Evolutionary conservation across 345 rosid species (phyloP).

Genomic region (Combretum micranthum): DNA sequence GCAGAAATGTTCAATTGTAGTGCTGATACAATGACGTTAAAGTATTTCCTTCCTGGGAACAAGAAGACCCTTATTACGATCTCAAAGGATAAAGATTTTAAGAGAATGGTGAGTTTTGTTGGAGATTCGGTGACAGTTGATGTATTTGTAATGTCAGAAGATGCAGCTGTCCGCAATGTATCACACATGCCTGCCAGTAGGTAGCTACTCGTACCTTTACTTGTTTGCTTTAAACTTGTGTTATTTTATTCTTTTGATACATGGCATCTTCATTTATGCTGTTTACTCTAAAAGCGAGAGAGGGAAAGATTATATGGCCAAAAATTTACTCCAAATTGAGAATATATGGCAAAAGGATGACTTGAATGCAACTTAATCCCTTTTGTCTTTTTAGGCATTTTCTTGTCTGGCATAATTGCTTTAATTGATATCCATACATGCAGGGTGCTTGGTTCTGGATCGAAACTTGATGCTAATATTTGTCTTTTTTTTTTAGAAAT

Average conservation of each 20-base stretch:
- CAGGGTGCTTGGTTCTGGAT: slow-evolving; percentile 1
- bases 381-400: not conserved
- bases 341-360: too few relatives aligned
- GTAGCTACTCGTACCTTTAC: slow-evolving; percentile 26
- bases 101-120: slow-evolving; percentile 70
- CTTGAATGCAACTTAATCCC: too few relatives aligned
- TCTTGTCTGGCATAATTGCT: slow-evolving; percentile 1
- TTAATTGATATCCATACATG: not conserved
- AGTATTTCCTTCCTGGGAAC: slow-evolving; percentile 90
- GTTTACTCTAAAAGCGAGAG: too few relatives aligned
- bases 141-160: slow-evolving; percentile 50
- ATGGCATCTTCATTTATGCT: too few relatives aligned
- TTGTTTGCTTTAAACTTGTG: not conserved
- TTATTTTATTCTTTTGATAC: too few relatives aligned
- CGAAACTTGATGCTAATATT: slow-evolving; percentile 1
- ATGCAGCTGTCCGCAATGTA: slow-evolving; percentile 40
- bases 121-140: slow-evolving; percentile 64
- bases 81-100: slow-evolving; percentile 84
- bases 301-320: too few relatives aligned
- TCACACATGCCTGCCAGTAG: slow-evolving; percentile 68
- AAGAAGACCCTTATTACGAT: slow-evolving; percentile 79
- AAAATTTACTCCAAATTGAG: too few relatives aligned
- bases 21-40: slow-evolving; percentile 47
- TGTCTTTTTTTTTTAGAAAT: not conserved
- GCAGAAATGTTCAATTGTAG: slow-evolving; percentile 67